A percentile compares a stretch with the other conserved stretches of the same genome.
phyloP scores from a whole-genome alignment of 2,329 filamentous ascomycete species.

The Beauveria sp. region DNA sequence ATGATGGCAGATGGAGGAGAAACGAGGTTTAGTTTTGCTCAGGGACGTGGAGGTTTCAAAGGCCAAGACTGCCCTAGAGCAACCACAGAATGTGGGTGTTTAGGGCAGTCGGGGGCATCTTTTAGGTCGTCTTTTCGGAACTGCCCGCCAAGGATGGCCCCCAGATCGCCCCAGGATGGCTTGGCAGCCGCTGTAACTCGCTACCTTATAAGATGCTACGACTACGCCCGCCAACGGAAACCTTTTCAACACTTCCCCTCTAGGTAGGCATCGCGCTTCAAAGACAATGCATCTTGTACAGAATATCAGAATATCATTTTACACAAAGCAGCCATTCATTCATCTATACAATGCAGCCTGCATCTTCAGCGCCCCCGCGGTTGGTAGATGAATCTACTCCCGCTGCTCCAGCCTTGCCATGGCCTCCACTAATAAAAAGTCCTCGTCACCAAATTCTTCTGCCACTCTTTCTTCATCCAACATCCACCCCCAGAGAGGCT shows the following conservation, averaged over 20 bases:
- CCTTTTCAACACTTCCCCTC: no score
- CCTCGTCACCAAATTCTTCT: neutral
- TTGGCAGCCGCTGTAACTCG: no score
- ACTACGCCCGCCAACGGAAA: no score
- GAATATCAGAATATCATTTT: neutral
- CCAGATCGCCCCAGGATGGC: no score
- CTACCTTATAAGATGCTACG: no score
- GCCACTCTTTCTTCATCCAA: neutral
- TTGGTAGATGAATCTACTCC: constrained; percentile 2
- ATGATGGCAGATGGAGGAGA: neutral
- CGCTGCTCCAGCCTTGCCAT: neutral
- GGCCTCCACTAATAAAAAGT: neutral
- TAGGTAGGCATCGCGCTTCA: no score
- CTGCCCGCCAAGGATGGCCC: no score
- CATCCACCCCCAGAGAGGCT: neutral
- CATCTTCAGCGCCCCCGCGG: neutral
- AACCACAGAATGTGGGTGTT: neutral
- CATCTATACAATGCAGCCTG: neutral
- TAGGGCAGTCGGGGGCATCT: neutral
- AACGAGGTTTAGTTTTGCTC: neutral
- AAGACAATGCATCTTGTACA: no score
- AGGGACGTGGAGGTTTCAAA: neutral
- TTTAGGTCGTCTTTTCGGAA: no score
- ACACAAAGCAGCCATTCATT: neutral
- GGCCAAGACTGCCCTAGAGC: neutral